Evolutionary conservation across 768 basidiomycete genomes (phyloP).

Genomic region (Termitomyces eurrhizus): DNA sequence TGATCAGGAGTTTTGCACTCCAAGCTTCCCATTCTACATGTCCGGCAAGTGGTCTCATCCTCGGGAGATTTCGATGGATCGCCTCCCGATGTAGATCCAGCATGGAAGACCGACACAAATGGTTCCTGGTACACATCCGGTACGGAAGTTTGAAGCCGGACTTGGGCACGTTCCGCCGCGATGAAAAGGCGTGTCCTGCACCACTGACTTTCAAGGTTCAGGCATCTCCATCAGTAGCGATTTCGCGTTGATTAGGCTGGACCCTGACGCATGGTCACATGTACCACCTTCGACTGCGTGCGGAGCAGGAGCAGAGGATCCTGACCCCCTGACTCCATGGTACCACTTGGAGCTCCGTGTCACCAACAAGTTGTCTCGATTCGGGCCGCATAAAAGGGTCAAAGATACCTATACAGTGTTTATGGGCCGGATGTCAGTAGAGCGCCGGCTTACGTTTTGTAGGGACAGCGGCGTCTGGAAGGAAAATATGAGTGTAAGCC

Average conservation of each 20-base stretch:
- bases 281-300: neutral
- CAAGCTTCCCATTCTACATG: neutral
- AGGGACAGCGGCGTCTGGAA: neutral
- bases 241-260: neutral
- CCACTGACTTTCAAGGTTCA: neutral
- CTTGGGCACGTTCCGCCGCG: neutral
- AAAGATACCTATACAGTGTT: neutral
- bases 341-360: neutral
- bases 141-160: neutral
- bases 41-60: neutral
- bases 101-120: slow-evolving; percentile 3
- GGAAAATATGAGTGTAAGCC: neutral
- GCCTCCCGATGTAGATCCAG: slow-evolving; percentile 6
- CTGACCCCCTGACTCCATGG: neutral
- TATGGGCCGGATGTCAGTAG: neutral
- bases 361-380: neutral
- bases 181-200: neutral
- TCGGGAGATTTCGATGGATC: neutral
- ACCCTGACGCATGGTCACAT: neutral
- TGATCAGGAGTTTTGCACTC: neutral
- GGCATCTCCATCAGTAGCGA: slow-evolving; percentile 1
- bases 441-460: neutral
- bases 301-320: neutral
- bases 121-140: neutral
- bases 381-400: neutral